Base-by-base conservation (phyloP, 2,329 filamentous ascomycete genomes). In the Davidsoniella virescens region DNA sequence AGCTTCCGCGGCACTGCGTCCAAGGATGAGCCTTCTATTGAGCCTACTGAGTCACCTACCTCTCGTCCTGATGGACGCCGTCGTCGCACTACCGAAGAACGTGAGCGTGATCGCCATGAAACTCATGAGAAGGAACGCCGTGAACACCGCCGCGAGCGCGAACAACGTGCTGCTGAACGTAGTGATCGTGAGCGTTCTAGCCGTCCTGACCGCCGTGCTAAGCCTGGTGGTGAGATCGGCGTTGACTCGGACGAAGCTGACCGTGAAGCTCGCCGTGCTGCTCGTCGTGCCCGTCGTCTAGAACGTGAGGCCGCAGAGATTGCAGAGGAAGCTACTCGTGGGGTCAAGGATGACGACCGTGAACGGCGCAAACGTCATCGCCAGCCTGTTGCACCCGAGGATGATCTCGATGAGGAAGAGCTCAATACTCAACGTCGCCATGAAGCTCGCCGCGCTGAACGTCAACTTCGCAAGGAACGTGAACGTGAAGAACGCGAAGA, bases 261-360 rank as follows among this genome's bases (percentile, higher is more conserved):
- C 10, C 67, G 70, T 23, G 81, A 84, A 60, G 76, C 73, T 18
- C 73, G 77, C 44, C 72, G 72, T 42, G 76, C 75, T 26, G 77
- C 78, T 51, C 76, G 80, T n/a, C 73, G 72, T 51, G 71, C 76
- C 1, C 72, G 69, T 47, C 72, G 71, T 14, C 70, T 72, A 2
- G 75, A 78, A 51, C 66, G 64, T 6, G 67, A 67, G 49, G 70
- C 70, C 33, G 64, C 62, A n/a, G 70, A 76, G 20, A 69, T 67
- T 5, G 68, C 68, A 3, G 74, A 80, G 49, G 78, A 81, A 46
- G 67, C 72, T 5, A 73, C 74, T 43, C 68, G 67, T 26, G 68
- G 67, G 6, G 26, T 10, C 5, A 77, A 76, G 56, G 75, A 80
- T 14, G 75, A 38, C 9, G 18, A 38, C 7, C 48, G 41, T 23